A percentile compares a stretch with the other conserved stretches of the same genome.
These are phyloP conservation scores for Acephala macrosclerotiorum DNA, from an alignment of 2,329 filamentous ascomycete species.

Conservation along the genomic window DNA sequence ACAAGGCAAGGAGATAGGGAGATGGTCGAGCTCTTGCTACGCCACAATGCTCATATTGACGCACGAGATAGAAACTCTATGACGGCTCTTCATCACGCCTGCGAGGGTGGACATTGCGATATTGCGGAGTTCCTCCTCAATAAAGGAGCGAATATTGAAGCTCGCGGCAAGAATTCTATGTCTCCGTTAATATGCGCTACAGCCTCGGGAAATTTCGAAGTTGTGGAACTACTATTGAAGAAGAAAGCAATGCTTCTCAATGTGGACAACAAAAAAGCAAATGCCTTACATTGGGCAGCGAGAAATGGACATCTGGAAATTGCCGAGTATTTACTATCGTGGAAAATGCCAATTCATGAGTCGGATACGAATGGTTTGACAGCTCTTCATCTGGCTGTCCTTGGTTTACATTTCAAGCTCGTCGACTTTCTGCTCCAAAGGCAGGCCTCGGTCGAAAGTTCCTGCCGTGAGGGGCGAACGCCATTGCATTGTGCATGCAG, in stretches of 20 bases:
- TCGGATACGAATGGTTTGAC: constrained; percentile 19
- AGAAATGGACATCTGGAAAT: constrained; percentile 5
- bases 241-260: not conserved
- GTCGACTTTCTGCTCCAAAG: constrained; percentile 17
- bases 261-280: constrained; percentile 3
- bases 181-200: constrained; percentile 19
- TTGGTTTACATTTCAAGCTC: constrained; percentile 8
- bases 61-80: constrained; percentile 18
- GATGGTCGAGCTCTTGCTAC: constrained; percentile 21
- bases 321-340: not conserved
- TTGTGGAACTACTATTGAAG: constrained; percentile 18
- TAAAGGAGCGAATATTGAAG: constrained; percentile 20
- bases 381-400: constrained; percentile 18
- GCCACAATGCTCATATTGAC: constrained; percentile 17
- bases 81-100: constrained; percentile 21
- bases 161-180: constrained; percentile 14
- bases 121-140: constrained; percentile 16
- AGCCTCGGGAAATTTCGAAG: constrained; percentile 12
- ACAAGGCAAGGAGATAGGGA: constrained; percentile 18
- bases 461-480: constrained; percentile 17
- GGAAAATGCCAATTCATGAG: constrained; percentile 12
- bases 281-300: constrained; percentile 11
- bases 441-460: not conserved
- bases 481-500: constrained; percentile 26
- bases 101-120: constrained; percentile 9